Percentiles rank a stretch among this genome's conserved stretches.
phyloP scores from a whole-genome alignment of 176 grass and related monocot genomes.

The Avena atlantica region DNA sequence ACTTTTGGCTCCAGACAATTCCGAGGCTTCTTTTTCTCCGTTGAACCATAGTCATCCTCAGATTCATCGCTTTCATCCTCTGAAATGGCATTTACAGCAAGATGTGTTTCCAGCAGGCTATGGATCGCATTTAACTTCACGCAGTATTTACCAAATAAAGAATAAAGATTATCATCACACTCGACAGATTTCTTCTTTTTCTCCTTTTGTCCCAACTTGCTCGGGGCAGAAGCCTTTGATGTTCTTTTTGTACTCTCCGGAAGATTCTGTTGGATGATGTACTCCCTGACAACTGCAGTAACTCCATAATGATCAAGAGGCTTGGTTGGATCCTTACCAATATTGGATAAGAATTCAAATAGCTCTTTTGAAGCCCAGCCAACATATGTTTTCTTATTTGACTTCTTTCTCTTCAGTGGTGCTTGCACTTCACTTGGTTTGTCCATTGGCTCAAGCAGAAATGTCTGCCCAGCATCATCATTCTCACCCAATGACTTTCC shows the following conservation, averaged over 20 bases:
- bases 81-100: constrained; percentile 67
- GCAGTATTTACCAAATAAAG: constrained; percentile 75
- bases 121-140: constrained; percentile 65
- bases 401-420: constrained; percentile 56
- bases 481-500: constrained; percentile 29
- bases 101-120: constrained; percentile 68
- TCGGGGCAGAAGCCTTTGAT: no score
- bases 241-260: constrained; percentile 7
- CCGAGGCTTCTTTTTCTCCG: constrained; percentile 37
- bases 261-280: constrained; percentile 64
- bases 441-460: constrained; percentile 41
- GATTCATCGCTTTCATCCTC: constrained; percentile 55
- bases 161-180: constrained; percentile 62
- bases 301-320: constrained; percentile 61
- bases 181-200: constrained; percentile 55
- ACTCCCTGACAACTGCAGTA: constrained; percentile 67
- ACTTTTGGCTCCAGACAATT: constrained; percentile 40
- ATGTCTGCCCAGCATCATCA: constrained; percentile 37
- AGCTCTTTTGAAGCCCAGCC: constrained; percentile 82
- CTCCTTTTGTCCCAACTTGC: neutral
- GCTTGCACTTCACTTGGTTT: constrained; percentile 50
- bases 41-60: constrained; percentile 48
- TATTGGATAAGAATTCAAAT: constrained; percentile 63
- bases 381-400: constrained; percentile 68
- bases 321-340: constrained; percentile 59